phyloP scores from a whole-genome alignment of 176 grass and related monocot genomes.

The Musa troglodytarum region DNA sequence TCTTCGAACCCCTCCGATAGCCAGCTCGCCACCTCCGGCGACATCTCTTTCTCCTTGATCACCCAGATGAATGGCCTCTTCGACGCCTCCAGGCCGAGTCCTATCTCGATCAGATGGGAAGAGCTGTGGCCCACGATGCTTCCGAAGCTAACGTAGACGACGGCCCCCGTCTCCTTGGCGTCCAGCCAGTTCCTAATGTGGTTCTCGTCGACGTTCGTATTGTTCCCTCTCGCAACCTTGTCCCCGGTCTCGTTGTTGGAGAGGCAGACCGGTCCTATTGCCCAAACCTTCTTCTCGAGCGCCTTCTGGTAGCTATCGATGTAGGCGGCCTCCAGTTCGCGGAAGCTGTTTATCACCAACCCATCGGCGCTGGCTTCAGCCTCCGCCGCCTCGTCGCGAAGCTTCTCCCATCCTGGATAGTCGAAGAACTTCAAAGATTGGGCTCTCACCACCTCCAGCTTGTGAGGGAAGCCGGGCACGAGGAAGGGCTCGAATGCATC shows the following conservation, averaged over 20 bases:
- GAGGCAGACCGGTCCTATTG: not conserved
- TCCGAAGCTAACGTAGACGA: not conserved
- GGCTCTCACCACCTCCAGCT: constrained; percentile 10
- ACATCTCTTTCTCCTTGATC: not conserved
- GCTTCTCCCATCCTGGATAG: not conserved
- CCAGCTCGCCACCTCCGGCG: constrained; percentile 1
- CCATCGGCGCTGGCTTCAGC: constrained; percentile 18
- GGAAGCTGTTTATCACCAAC: constrained; percentile 20
- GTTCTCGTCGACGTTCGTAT: not conserved
- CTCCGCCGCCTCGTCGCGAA: not conserved
- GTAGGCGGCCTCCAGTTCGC: constrained; percentile 22
- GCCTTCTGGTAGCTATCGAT: constrained; percentile 4
- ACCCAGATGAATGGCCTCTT: not conserved
- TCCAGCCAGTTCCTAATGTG: not conserved
- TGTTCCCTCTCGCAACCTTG: not conserved
- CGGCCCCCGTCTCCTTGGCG: not conserved
- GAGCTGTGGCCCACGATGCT: not conserved
- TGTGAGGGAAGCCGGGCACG: constrained; percentile 27
- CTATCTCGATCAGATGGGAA: not conserved
- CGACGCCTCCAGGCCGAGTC: not conserved
- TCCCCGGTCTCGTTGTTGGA: not conserved
- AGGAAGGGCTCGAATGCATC: constrained; percentile 21
- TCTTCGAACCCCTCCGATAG: constrained; percentile 3
- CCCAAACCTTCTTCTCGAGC: not conserved
- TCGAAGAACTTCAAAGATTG: not conserved